Percentiles rank a stretch among this genome's conserved stretches.
Evolutionary conservation across 1,284 basidiomycete genomes (phyloP).

Genomic region (Phaffia rhodozyma): DNA sequence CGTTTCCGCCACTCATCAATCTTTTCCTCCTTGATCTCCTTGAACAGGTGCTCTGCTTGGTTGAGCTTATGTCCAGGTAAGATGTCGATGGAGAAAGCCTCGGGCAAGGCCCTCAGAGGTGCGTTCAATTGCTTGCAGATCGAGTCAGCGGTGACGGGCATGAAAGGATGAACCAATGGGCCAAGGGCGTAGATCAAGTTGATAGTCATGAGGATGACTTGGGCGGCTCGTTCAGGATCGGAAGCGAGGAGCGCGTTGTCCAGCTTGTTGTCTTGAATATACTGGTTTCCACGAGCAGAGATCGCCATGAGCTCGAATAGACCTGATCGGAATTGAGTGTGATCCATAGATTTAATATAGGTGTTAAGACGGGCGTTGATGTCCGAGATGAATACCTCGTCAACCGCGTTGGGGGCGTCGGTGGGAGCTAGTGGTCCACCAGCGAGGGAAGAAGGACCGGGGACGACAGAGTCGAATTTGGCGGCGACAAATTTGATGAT

Average conservation of each 20-base stretch:
- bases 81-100: slow-evolving; percentile 60
- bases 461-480: slow-evolving; percentile 69
- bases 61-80: slow-evolving; percentile 77
- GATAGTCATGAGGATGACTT: slow-evolving; percentile 76
- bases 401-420: slow-evolving; percentile 31
- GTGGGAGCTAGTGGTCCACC: slow-evolving; percentile 53
- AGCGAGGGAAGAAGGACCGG: slow-evolving; percentile 56
- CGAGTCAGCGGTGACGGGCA: slow-evolving; percentile 75
- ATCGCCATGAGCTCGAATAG: slow-evolving; percentile 80
- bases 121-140: slow-evolving; percentile 86
- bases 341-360: slow-evolving; percentile 81
- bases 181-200: slow-evolving; percentile 90
- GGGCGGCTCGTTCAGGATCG: slow-evolving; percentile 72
- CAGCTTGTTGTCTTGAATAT: slow-evolving; percentile 81
- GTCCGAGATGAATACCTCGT: slow-evolving; percentile 64
- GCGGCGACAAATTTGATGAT: slow-evolving; percentile 80
- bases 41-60: slow-evolving; percentile 81
- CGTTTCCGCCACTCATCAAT: slow-evolving; percentile 67
- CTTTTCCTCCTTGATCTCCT: slow-evolving; percentile 84
- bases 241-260: slow-evolving; percentile 79
- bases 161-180: slow-evolving; percentile 82
- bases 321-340: slow-evolving; percentile 77
- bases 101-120: slow-evolving; percentile 63
- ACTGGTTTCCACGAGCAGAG: slow-evolving; percentile 84
- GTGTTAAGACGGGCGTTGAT: slow-evolving; percentile 68